Evolutionary conservation across 164 flowering plant genomes (phyloP).

Genomic region (Cinnamomum chago): DNA sequence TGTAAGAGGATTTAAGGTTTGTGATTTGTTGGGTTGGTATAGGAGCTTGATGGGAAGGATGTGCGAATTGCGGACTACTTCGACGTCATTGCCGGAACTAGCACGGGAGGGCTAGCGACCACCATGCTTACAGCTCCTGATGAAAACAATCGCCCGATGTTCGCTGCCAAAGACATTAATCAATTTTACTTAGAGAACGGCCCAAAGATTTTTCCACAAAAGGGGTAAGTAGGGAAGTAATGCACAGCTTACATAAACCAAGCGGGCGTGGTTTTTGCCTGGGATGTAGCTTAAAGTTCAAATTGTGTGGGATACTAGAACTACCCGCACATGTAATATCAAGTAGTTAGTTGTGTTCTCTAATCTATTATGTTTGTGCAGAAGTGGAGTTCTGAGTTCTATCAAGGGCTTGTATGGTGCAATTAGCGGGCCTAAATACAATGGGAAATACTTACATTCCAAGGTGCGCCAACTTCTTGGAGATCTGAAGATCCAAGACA

Average conservation of each 20-base stretch:
- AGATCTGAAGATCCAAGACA: conserved; percentile 10
- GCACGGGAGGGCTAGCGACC: conserved; percentile 28
- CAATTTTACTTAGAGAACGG: conserved; percentile 29
- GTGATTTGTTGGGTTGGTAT: not conserved
- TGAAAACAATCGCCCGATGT: conserved; percentile 32
- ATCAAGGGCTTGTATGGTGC: not conserved
- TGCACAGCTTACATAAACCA: not conserved
- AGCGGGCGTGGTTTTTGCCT: not conserved
- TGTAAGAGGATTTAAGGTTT: not conserved
- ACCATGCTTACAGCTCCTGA: conserved; percentile 36
- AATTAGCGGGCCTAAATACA: conserved; percentile 16
- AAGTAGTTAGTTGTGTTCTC: too few species aligned
- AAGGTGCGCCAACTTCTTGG: conserved; percentile 9
- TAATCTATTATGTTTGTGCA: not conserved
- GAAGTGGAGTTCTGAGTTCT: conserved; percentile 4
- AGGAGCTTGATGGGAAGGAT: conserved; percentile 28
- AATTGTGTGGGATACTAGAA: not conserved
- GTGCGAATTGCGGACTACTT: conserved; percentile 30
- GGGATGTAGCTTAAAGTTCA: not conserved
- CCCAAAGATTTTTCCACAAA: conserved; percentile 39
- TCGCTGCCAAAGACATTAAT: conserved; percentile 36
- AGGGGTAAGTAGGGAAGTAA: not conserved
- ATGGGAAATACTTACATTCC: conserved; percentile 15
- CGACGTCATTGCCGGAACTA: conserved; percentile 27
- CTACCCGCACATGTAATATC: not conserved